Percentiles rank a stretch among this genome's conserved stretches.
Evolutionary conservation across 768 basidiomycete species (phyloP).

Genomic region (Chalciporus pseudorubinellus): DNA sequence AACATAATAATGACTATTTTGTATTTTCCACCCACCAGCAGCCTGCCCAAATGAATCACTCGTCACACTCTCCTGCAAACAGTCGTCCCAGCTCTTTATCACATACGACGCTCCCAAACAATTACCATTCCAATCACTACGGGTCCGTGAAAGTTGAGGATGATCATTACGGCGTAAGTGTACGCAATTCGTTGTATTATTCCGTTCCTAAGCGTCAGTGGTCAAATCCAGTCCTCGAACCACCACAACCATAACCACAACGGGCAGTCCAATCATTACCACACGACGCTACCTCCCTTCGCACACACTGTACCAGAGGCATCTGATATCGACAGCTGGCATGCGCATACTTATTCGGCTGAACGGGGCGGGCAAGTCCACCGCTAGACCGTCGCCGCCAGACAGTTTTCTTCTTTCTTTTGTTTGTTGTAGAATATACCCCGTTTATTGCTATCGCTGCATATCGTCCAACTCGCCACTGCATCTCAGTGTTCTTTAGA

Average conservation of each 20-base stretch:
- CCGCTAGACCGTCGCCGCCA: constrained; percentile 38
- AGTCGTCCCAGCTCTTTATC: constrained; percentile 45
- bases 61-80: constrained; percentile 48
- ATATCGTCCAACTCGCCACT: constrained; percentile 14
- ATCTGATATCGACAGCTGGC: constrained; percentile 58
- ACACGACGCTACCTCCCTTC: constrained; percentile 45
- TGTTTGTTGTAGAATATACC: constrained; percentile 34
- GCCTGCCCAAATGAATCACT: constrained; percentile 67
- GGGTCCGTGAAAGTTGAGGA: constrained; percentile 66
- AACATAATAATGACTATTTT: constrained; percentile 53
- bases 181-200: constrained; percentile 7
- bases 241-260: constrained; percentile 32
- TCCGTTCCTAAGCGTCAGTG: neutral
- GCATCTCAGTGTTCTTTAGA: constrained; percentile 27
- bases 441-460: constrained; percentile 35
- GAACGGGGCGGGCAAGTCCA: constrained; percentile 60
- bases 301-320: constrained; percentile 39
- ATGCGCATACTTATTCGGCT: constrained; percentile 52
- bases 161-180: constrained; percentile 53
- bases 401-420: neutral
- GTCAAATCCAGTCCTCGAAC: constrained; percentile 27
- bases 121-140: constrained; percentile 48
- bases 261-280: constrained; percentile 39
- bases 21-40: constrained; percentile 46
- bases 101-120: constrained; percentile 39